phyloP scores from a whole-genome alignment of 2,329 filamentous ascomycete genomes.

The Cladosporium sp. region DNA sequence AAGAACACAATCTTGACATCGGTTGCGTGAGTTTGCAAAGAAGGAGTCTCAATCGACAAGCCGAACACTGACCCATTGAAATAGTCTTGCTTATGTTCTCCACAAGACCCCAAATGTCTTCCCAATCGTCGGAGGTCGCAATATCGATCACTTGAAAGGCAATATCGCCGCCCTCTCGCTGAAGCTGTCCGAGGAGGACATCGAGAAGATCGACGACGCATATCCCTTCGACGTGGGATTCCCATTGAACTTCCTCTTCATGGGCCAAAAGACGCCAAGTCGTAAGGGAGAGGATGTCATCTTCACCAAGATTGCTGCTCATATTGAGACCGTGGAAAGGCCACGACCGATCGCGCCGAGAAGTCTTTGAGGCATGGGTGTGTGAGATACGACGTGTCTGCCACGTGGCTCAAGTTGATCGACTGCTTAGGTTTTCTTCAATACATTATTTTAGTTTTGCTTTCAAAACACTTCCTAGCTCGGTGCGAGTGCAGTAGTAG shows the following conservation, averaged over 20 bases:
- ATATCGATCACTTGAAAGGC: constrained; percentile 61
- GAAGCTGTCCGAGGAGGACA: constrained; percentile 53
- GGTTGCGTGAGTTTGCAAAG: constrained; percentile 32
- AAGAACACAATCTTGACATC: constrained; percentile 49
- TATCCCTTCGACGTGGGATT: constrained; percentile 59
- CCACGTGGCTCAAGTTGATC: too few species aligned
- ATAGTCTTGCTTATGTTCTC: constrained; percentile 62
- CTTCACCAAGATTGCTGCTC: constrained; percentile 16
- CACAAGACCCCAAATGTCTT: constrained; percentile 64
- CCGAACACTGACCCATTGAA: not conserved
- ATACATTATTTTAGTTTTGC: too few species aligned
- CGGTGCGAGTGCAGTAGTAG: too few species aligned
- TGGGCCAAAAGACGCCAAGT: constrained; percentile 15
- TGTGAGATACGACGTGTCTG: too few species aligned
- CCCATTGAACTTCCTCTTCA: constrained; percentile 46
- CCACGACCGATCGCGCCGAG: not conserved
- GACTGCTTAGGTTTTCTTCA: too few species aligned
- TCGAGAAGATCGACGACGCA: constrained; percentile 59
- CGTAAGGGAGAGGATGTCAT: constrained; percentile 30
- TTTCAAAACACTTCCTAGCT: too few species aligned
- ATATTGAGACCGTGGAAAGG: constrained; percentile 2
- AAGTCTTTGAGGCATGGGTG: too few species aligned
- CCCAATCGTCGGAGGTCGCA: constrained; percentile 69
- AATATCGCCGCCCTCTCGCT: constrained; percentile 63
- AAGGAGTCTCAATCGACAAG: not conserved